These are phyloP conservation scores for Fusarium graminum DNA, from an alignment of 2,329 filamentous ascomycete species.

Conservation along the genomic window DNA sequence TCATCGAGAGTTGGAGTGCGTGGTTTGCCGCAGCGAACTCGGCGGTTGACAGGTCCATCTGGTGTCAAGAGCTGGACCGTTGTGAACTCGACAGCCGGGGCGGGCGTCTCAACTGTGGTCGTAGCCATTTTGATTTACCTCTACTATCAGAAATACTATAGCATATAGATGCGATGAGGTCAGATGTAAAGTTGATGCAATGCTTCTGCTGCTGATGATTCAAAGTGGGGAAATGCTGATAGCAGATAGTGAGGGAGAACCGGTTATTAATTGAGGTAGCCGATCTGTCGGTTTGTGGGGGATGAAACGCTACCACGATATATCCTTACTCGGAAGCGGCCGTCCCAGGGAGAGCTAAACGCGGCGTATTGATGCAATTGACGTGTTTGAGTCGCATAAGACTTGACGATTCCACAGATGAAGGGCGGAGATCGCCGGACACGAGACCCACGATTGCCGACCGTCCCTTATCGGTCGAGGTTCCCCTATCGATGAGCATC, in stretches of 20 bases:
- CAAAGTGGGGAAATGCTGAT: not conserved
- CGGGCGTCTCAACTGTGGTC: not conserved
- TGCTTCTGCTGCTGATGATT: fast-evolving
- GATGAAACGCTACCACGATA: fast-evolving
- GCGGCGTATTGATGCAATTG: fast-evolving
- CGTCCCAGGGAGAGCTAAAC: not conserved
- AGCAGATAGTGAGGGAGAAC: not conserved
- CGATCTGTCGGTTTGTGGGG: too few species aligned
- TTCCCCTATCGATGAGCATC: conserved; percentile 7
- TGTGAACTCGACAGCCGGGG: not conserved
- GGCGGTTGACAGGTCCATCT: conserved; percentile 10
- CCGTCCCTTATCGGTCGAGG: conserved; percentile 1
- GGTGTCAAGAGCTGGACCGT: conserved; percentile 20
- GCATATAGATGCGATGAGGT: fast-evolving
- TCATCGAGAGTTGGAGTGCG: conserved; percentile 14
- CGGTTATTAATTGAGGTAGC: fast-evolving
- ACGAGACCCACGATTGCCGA: not conserved
- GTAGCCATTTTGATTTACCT: not conserved
- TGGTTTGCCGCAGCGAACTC: conserved; percentile 16
- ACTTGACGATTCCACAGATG: not conserved
- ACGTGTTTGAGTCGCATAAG: not conserved
- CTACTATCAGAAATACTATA: fast-evolving
- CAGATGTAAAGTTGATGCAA: not conserved
- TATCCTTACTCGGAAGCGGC: fast-evolving
- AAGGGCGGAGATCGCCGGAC: conserved; percentile 16